These are phyloP conservation scores for Casuarina cunninghamiana DNA, from an alignment of 306 rosid species.

Conservation along the genomic window DNA sequence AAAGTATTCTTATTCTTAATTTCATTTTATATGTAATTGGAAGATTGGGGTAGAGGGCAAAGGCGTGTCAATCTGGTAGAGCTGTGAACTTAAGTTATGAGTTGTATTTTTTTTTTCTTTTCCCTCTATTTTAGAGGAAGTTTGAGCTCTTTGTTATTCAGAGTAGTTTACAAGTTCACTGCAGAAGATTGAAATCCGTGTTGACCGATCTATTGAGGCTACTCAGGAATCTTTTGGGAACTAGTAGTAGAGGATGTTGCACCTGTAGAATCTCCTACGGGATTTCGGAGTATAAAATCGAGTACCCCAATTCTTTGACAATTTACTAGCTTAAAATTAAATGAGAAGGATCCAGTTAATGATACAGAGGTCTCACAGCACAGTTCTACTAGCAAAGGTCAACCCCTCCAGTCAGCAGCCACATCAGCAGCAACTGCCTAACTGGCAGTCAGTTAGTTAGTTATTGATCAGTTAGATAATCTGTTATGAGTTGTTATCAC, in stretches of 20 bases:
- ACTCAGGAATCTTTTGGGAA: constrained; percentile 80
- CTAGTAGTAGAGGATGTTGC: constrained; percentile 49
- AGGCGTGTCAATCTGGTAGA: not conserved
- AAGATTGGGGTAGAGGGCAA: not conserved
- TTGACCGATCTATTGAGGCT: not conserved
- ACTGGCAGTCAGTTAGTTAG: no score
- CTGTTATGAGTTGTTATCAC: no score
- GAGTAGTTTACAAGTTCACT: not conserved
- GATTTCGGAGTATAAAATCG: constrained; percentile 71
- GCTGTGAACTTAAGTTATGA: not conserved
- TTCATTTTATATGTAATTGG: not conserved
- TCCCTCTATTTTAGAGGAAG: not conserved
- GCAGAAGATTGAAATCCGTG: not conserved
- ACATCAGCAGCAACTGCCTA: no score
- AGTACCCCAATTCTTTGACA: not conserved
- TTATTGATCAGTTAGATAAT: no score
- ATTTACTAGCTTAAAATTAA: not conserved
- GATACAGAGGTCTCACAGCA: no score
- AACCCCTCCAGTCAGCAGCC: no score
- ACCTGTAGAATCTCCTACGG: constrained; percentile 79
- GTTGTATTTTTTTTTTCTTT: not conserved
- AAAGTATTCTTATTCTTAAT: not conserved
- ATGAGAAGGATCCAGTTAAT: no score
- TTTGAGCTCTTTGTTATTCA: not conserved
- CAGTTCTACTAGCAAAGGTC: no score